Conservation (phyloP, 306 rosid species). For the Mucuna pruriens region DNA sequence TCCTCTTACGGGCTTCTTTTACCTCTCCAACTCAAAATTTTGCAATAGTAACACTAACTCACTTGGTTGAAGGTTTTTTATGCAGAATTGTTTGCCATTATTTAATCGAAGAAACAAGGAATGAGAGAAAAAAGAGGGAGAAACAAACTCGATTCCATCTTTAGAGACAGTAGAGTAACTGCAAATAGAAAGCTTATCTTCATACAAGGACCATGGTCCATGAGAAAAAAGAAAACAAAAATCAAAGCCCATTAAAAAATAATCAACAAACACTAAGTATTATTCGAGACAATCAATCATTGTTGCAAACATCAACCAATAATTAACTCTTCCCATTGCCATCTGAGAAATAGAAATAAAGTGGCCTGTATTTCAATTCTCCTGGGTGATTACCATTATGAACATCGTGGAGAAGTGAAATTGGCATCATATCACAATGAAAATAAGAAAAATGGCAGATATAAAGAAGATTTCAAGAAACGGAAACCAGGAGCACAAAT, state of each 20-base stretch:
- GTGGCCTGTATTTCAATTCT: neutral
- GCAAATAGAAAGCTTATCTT: conserved; percentile 2
- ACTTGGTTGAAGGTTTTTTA: neutral
- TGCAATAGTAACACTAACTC: neutral
- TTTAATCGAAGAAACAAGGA: neutral
- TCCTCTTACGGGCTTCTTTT: too few species aligned
- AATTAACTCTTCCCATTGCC: neutral
- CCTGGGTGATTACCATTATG: neutral
- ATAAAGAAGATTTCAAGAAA: neutral
- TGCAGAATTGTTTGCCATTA: neutral
- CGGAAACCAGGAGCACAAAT: neutral
- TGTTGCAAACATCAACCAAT: neutral
- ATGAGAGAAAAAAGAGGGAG: neutral
- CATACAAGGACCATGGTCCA: neutral
- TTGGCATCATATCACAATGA: neutral
- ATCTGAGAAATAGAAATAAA: neutral
- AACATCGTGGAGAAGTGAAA: conserved; percentile 6
- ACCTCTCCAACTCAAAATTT: neutral
- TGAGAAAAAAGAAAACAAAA: conserved; percentile 24
- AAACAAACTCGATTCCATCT: neutral
- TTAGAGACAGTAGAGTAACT: neutral
- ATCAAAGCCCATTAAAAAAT: neutral
- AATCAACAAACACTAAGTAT: neutral
- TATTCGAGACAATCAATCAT: neutral
- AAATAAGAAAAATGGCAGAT: neutral